A percentile compares a stretch with the other conserved stretches of the same genome.
These are phyloP conservation scores for Acanthamoeba castellanii DNA, from an alignment of 208 protist genomes.

Conservation along the genomic window DNA sequence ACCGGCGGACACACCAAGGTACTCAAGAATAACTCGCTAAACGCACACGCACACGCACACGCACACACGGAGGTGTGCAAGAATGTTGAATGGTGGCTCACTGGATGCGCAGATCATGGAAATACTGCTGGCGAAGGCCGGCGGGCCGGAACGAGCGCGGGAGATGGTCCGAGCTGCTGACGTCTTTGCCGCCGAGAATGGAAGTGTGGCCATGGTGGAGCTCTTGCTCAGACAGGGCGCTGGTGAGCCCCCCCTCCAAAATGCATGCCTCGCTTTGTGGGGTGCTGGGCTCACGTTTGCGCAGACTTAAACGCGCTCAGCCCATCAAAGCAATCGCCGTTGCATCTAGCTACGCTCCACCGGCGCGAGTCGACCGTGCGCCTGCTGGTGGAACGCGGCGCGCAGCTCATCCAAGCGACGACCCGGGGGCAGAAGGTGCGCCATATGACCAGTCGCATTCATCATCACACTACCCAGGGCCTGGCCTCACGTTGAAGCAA, in stretches of 20 bases:
- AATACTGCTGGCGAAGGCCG: background rate
- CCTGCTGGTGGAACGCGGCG: background rate
- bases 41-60: too few relatives aligned
- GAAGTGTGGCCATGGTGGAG: background rate
- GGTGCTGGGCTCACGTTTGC: too few relatives aligned
- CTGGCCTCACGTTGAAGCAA: too few relatives aligned
- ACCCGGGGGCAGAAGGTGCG: background rate
- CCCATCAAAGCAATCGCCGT: background rate
- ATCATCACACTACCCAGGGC: too few relatives aligned
- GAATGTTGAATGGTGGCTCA: too few relatives aligned
- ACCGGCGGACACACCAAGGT: slow-evolving; percentile 10
- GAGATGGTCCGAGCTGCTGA: background rate
- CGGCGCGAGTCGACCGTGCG: background rate
- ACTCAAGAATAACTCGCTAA: too few relatives aligned
- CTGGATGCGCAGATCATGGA: background rate
- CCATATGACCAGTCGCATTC: too few relatives aligned
- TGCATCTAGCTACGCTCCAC: background rate
- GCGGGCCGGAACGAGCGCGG: background rate
- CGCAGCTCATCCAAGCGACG: background rate
- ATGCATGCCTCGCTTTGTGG: too few relatives aligned
- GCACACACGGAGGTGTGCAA: too few relatives aligned
- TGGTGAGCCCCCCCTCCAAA: background rate
- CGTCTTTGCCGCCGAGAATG: background rate
- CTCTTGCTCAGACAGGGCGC: background rate
- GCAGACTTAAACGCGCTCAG: background rate